phyloP scores from a whole-genome alignment of 2,329 filamentous ascomycete species.

The Penicillium sp. region DNA sequence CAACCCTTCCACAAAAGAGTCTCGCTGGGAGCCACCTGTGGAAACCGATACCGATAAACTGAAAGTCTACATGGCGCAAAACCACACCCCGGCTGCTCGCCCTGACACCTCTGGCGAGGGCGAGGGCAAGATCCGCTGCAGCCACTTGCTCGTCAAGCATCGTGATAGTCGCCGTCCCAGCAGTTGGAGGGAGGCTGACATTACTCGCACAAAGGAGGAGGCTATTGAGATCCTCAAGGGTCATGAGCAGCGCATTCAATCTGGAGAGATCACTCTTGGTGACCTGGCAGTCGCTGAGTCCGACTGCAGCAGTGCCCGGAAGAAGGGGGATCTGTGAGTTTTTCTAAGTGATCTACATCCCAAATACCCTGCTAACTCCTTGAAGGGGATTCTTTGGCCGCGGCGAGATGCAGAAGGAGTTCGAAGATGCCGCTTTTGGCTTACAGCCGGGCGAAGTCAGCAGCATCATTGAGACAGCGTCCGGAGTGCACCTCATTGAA shows the following conservation, averaged over 20 bases:
- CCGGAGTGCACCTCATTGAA: slow-evolving; percentile 92
- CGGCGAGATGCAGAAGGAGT: slow-evolving; percentile 98
- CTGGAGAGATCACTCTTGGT: slow-evolving; percentile 66
- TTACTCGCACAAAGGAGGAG: slow-evolving; percentile 85
- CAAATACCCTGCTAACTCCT: not conserved
- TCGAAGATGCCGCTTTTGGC: slow-evolving; percentile 93
- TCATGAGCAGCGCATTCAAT: slow-evolving; percentile 73
- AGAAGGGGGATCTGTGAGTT: slow-evolving; percentile 79
- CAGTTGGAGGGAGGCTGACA: slow-evolving; percentile 88
- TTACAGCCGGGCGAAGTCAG: slow-evolving; percentile 85
- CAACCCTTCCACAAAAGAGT: slow-evolving; percentile 80
- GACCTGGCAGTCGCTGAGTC: slow-evolving; percentile 86
- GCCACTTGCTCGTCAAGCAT: slow-evolving; percentile 93
- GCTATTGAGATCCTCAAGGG: slow-evolving; percentile 72
- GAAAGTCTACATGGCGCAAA: slow-evolving; percentile 86
- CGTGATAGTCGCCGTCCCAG: slow-evolving; percentile 80
- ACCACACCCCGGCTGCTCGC: slow-evolving; percentile 61
- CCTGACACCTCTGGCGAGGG: slow-evolving; percentile 40
- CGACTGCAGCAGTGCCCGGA: slow-evolving; percentile 92
- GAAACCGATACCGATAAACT: slow-evolving; percentile 89
- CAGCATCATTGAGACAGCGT: slow-evolving; percentile 83
- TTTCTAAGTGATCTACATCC: not conserved
- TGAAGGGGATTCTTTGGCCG: slow-evolving; percentile 80
- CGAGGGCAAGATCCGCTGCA: slow-evolving; percentile 86
- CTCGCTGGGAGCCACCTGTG: slow-evolving; percentile 88